phyloP scores from a whole-genome alignment of 768 basidiomycete genomes.

The Trametes maxima region DNA sequence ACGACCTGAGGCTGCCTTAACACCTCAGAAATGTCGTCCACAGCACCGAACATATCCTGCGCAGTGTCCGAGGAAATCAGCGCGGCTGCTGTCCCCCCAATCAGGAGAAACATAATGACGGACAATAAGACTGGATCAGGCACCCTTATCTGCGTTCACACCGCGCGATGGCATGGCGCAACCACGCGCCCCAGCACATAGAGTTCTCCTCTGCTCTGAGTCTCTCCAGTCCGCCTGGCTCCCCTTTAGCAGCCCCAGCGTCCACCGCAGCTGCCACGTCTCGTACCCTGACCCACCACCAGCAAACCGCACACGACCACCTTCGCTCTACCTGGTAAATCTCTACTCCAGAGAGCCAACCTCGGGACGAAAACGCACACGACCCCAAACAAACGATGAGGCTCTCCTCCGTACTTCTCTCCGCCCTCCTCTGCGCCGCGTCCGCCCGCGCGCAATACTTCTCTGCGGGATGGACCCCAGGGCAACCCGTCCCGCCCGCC shows the following conservation, averaged over 20 bases:
- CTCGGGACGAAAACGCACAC: constrained; percentile 2
- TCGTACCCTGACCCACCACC: background rate
- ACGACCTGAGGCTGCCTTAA: background rate
- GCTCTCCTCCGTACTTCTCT: constrained; percentile 39
- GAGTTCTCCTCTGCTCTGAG: background rate
- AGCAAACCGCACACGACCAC: background rate
- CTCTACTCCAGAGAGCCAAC: background rate
- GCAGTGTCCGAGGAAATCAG: background rate
- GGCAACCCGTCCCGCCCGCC: constrained; percentile 51
- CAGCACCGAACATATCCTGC: background rate
- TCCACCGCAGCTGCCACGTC: background rate
- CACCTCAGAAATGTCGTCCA: background rate
- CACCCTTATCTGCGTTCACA: constrained; percentile 21
- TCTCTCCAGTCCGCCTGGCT: constrained; percentile 4
- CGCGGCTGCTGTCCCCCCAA: background rate
- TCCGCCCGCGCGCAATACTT: constrained; percentile 68
- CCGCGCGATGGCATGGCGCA: constrained; percentile 4
- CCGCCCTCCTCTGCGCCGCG: constrained; percentile 36
- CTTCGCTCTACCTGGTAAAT: background rate
- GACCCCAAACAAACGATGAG: constrained; percentile 51
- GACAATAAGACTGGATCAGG: constrained; percentile 18
- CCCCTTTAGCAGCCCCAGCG: background rate
- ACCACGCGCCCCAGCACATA: background rate
- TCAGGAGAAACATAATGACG: constrained; percentile 10
- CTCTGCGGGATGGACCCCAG: constrained; percentile 81